phyloP scores from a whole-genome alignment of 1,284 basidiomycete species.

The Pseudozyma flocculosa region DNA sequence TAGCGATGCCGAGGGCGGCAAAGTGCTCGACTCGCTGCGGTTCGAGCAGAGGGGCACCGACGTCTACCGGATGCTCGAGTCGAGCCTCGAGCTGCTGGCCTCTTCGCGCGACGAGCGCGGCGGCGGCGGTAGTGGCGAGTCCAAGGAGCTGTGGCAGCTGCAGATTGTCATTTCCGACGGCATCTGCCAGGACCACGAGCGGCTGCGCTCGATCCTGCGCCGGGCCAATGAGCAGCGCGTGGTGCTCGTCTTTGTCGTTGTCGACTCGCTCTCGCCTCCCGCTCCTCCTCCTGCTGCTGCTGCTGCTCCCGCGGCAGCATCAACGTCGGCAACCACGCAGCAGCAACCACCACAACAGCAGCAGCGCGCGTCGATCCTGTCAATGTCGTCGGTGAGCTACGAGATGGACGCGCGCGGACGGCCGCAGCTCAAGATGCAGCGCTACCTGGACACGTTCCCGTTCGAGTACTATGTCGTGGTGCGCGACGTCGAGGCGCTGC shows the following conservation, averaged over 20 bases:
- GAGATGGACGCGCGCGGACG: slow-evolving; percentile 67
- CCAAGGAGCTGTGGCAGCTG: slow-evolving; percentile 89
- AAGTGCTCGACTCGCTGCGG: slow-evolving; percentile 78
- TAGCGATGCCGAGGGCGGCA: slow-evolving; percentile 62
- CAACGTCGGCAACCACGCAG: no score
- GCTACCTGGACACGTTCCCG: slow-evolving; percentile 90
- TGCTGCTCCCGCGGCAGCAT: neutral
- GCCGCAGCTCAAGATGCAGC: slow-evolving; percentile 84
- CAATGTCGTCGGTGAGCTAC: slow-evolving; percentile 90
- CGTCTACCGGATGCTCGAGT: slow-evolving; percentile 80
- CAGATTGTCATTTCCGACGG: slow-evolving; percentile 99
- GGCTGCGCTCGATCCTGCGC: slow-evolving; percentile 75
- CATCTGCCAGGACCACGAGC: slow-evolving; percentile 92
- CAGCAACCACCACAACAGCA: slow-evolving; percentile 55
- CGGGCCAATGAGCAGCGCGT: slow-evolving; percentile 86
- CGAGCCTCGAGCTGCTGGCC: slow-evolving; percentile 75
- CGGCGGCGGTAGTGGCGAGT: slow-evolving; percentile 52
- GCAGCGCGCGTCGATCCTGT: slow-evolving; percentile 75
- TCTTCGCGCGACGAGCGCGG: slow-evolving; percentile 63
- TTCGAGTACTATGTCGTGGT: slow-evolving; percentile 97
- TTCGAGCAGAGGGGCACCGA: slow-evolving; percentile 92
- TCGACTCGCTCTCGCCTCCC: slow-evolving; percentile 72
- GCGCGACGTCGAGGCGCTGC: slow-evolving; percentile 84
- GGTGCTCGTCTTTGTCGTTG: slow-evolving; percentile 94
- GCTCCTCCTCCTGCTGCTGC: slow-evolving; percentile 12